Conservation (phyloP, 768 basidiomycete species). For the Lentinula detonsa region DNA sequence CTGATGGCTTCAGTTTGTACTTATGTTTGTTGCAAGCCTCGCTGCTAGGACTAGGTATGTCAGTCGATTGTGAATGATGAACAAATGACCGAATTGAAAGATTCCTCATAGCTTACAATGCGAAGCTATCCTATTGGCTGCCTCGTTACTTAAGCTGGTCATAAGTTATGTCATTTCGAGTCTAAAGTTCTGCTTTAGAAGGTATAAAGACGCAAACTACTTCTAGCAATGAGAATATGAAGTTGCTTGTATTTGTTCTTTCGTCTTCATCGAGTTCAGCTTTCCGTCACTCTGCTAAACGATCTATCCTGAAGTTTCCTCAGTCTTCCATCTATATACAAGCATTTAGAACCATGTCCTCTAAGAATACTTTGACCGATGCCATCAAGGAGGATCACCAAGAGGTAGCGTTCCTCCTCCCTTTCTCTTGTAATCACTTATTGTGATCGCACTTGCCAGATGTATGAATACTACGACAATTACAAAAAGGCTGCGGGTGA, state of each 20-base stretch:
- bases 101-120: neutral
- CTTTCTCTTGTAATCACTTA: neutral
- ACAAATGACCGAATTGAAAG: too few species aligned
- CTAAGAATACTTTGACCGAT: slow-evolving; percentile 26
- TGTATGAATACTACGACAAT: slow-evolving; percentile 50
- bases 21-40: too few species aligned
- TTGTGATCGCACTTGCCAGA: slow-evolving; percentile 27
- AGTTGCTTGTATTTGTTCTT: neutral
- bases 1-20: too few species aligned
- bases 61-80: too few species aligned
- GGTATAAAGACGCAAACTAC: neutral
- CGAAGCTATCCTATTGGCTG: neutral
- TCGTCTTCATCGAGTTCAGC: neutral
- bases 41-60: too few species aligned
- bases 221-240: neutral
- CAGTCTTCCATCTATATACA: neutral
- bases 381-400: slow-evolving; percentile 45
- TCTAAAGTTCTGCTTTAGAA: neutral
- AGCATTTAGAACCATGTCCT: slow-evolving; percentile 1
- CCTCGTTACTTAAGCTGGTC: neutral
- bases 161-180: neutral
- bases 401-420: slow-evolving; percentile 25
- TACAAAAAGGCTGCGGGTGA: slow-evolving; percentile 37
- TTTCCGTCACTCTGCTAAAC: neutral
- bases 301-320: neutral